Percentiles rank a stretch among this genome's conserved stretches.
These are phyloP conservation scores for Termitomyces heimii DNA, from an alignment of 768 basidiomycete genomes.

Conservation along the genomic window DNA sequence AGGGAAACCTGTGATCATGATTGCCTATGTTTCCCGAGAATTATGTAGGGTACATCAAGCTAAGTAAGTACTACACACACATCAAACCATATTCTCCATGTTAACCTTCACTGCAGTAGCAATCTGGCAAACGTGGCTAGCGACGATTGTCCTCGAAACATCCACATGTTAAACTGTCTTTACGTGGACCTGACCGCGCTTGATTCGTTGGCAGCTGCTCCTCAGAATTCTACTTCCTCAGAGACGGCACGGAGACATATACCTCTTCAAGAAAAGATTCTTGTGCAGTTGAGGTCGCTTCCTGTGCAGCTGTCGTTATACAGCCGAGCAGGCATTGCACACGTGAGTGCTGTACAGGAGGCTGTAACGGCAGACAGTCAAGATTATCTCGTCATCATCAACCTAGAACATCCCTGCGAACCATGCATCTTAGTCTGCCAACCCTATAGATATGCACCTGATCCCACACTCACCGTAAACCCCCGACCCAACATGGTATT, in stretches of 20 bases:
- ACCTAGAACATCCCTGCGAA: background rate
- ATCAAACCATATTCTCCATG: background rate
- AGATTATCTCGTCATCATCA: background rate
- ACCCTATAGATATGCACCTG: background rate
- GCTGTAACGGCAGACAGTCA: accelerated
- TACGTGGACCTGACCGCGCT: slow-evolving; percentile 35
- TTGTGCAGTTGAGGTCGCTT: background rate
- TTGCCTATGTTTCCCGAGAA: slow-evolving; percentile 31
- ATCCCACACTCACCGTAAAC: background rate
- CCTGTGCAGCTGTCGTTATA: background rate
- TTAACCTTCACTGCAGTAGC: slow-evolving; percentile 11
- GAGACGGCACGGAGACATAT: background rate
- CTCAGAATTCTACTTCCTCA: background rate
- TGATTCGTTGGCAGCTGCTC: slow-evolving; percentile 29
- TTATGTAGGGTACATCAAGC: slow-evolving; percentile 5
- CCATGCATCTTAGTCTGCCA: too few species aligned
- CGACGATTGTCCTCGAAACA: too few species aligned
- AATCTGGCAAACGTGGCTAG: too few species aligned
- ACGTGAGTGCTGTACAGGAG: background rate
- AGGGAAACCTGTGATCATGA: slow-evolving; percentile 44
- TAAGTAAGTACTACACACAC: slow-evolving; percentile 9
- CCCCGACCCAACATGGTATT: background rate
- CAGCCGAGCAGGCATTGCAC: background rate
- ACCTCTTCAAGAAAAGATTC: background rate
- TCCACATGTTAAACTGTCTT: slow-evolving; percentile 38